A percentile compares a stretch with the other conserved stretches of the same genome.
Conservation (phyloP, 495 filamentous ascomycete species). For the Daldinia grandis region DNA sequence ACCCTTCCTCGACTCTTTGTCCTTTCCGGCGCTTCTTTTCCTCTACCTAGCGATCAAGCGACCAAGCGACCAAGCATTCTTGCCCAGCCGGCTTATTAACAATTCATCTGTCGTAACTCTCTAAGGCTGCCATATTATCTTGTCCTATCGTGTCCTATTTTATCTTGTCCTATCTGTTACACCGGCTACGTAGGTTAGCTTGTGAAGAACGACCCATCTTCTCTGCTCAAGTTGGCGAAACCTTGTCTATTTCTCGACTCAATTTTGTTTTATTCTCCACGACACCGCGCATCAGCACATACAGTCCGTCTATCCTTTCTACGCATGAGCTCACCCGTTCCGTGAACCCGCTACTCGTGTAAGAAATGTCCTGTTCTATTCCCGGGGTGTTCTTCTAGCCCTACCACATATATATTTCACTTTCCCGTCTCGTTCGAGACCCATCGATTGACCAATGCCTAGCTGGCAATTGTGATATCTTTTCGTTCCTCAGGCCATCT, state of each 20-base stretch:
- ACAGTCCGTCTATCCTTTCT: slow-evolving; percentile 8
- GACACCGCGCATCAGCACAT: slow-evolving; percentile 20
- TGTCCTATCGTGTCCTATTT: slow-evolving; percentile 18
- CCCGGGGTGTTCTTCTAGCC: slow-evolving; percentile 10
- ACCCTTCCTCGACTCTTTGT: slow-evolving; percentile 23
- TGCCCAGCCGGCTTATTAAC: slow-evolving; percentile 9
- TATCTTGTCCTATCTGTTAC: slow-evolving; percentile 34
- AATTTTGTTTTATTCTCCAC: slow-evolving; percentile 5
- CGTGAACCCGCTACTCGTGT: slow-evolving; percentile 19
- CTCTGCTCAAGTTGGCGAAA: slow-evolving; percentile 11
- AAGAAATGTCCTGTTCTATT: slow-evolving; percentile 25
- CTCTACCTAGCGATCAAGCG: slow-evolving; percentile 8
- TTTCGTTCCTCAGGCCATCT: slow-evolving; percentile 32
- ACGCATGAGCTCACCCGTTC: slow-evolving; percentile 8
- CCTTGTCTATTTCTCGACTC: slow-evolving; percentile 16
- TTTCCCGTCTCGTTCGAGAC: slow-evolving; percentile 13
- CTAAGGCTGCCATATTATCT: slow-evolving; percentile 36
- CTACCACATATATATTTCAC: slow-evolving; percentile 27
- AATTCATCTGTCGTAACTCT: slow-evolving; percentile 2
- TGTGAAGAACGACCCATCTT: slow-evolving; percentile 22
- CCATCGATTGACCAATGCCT: slow-evolving; percentile 45
- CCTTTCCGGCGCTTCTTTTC: slow-evolving; percentile 23
- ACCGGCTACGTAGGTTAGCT: slow-evolving; percentile 19
- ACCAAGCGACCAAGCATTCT: too few relatives aligned
- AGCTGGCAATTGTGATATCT: slow-evolving; percentile 36